A percentile compares a stretch with the other conserved stretches of the same genome.
These are phyloP conservation scores for Luffa aegyptiaca DNA, from an alignment of 306 rosid genomes.

Conservation along the genomic window DNA sequence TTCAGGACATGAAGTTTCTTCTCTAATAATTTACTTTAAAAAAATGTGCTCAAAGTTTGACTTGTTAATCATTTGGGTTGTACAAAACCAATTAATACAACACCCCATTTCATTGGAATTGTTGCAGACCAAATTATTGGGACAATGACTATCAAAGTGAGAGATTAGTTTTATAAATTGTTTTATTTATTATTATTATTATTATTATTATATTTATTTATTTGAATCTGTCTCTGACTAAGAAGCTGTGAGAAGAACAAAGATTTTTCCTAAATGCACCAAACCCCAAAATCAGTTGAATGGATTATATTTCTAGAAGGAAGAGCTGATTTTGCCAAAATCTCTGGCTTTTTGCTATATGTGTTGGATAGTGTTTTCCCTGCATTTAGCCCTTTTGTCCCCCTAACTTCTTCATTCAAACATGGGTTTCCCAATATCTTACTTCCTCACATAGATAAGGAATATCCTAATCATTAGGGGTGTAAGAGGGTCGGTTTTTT, in stretches of 20 bases:
- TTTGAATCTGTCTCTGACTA: neutral
- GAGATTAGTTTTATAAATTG: neutral
- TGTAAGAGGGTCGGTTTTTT: neutral
- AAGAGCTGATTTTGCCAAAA: constrained; percentile 10
- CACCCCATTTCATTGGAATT: neutral
- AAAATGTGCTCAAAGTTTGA: neutral
- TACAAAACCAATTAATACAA: neutral
- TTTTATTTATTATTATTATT: neutral
- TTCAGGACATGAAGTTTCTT: neutral
- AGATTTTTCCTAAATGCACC: neutral
- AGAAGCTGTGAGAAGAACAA: neutral
- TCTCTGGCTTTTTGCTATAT: constrained; percentile 2
- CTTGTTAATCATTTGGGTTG: neutral
- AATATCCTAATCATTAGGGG: neutral
- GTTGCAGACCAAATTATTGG: neutral
- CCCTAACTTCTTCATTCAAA: neutral
- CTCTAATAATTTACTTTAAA: neutral
- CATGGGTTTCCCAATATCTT: neutral
- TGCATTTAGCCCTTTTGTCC: neutral
- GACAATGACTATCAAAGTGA: neutral
- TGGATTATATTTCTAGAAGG: neutral
- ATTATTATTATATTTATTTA: neutral
- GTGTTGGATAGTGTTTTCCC: neutral
- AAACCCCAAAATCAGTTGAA: constrained; percentile 3
- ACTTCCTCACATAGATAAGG: neutral